A percentile compares a stretch with the other conserved stretches of the same genome.
These are phyloP conservation scores for Vitis hybrid DNA, from an alignment of 177 flowering plant species.

Conservation along the genomic window DNA sequence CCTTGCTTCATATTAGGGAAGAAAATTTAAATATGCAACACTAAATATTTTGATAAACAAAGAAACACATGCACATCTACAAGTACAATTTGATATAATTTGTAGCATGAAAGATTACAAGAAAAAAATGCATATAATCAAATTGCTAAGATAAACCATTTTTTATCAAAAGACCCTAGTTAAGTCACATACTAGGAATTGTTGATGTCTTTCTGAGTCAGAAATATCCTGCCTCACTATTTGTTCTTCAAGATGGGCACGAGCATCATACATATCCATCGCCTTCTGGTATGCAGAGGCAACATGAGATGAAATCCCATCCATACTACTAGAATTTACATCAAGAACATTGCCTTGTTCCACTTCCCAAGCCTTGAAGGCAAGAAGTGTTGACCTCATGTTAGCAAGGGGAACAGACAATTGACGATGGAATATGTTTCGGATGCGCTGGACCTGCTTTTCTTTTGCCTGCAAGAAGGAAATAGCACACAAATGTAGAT, in stretches of 20 bases:
- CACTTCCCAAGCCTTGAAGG: conserved; percentile 84
- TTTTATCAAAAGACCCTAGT: too few species aligned
- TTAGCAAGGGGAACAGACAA: conserved; percentile 71
- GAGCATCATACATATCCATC: conserved; percentile 64
- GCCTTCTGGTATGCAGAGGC: conserved; percentile 72
- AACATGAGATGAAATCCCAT: conserved; percentile 58
- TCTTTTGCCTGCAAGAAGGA: conserved; percentile 55
- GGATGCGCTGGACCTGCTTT: conserved; percentile 69
- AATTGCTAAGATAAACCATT: not conserved
- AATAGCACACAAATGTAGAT: not conserved
- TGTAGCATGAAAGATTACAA: not conserved
- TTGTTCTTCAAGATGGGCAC: conserved; percentile 63
- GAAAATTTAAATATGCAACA: too few species aligned
- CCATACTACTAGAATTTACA: conserved; percentile 38
- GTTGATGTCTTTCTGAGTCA: conserved; percentile 68
- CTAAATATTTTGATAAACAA: too few species aligned
- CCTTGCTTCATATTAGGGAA: too few species aligned
- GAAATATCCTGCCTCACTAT: conserved; percentile 44
- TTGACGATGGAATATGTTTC: conserved; percentile 82
- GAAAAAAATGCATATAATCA: not conserved
- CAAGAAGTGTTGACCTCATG: conserved; percentile 47
- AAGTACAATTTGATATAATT: too few species aligned
- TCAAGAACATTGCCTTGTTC: conserved; percentile 51
- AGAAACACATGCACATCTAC: too few species aligned
- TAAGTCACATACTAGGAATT: conserved; percentile 53